These are phyloP conservation scores for Fusarium duplospermum DNA, from an alignment of 2,329 filamentous ascomycete species.

Conservation along the genomic window DNA sequence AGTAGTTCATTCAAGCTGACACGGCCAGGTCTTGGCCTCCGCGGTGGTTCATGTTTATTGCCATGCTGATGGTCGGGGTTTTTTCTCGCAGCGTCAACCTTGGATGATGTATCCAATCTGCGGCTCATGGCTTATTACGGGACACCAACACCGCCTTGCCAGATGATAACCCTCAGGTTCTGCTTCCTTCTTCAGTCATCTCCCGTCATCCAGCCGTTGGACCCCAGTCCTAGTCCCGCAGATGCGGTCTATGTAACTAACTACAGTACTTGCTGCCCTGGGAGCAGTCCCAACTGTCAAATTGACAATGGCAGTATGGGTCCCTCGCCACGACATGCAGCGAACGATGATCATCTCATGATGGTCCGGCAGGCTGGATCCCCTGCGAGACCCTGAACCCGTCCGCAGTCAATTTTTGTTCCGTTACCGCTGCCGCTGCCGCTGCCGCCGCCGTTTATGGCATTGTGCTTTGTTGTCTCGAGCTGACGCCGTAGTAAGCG, in stretches of 20 bases:
- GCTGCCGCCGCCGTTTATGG: constrained; percentile 2
- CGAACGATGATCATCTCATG: constrained; percentile 45
- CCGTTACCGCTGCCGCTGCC: neutral
- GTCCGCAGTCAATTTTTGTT: constrained; percentile 11
- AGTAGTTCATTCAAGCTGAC: constrained; percentile 13
- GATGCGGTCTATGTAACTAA: constrained; percentile 10
- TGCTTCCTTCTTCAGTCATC: constrained; percentile 1
- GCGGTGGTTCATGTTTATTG: neutral
- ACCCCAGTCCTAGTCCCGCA: constrained; percentile 16
- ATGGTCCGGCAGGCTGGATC: constrained; percentile 36
- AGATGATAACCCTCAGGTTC: constrained; percentile 8
- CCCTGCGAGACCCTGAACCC: constrained; percentile 13
- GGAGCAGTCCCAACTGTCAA: constrained; percentile 17
- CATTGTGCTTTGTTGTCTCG: constrained; percentile 1
- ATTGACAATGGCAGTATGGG: constrained; percentile 16
- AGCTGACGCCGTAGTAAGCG: constrained; percentile 9
- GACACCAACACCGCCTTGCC: constrained; percentile 13
- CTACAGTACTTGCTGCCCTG: constrained; percentile 3
- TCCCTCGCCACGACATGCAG: constrained; percentile 30
- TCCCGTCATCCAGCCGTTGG: constrained; percentile 1
- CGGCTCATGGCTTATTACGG: neutral
- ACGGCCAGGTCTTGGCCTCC: neutral
- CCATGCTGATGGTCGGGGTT: neutral
- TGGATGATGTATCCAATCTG: neutral
- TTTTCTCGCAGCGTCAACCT: neutral